Evolutionary conservation across 495 filamentous ascomycete genomes (phyloP).

Genomic region (Amorphotheca resinae): DNA sequence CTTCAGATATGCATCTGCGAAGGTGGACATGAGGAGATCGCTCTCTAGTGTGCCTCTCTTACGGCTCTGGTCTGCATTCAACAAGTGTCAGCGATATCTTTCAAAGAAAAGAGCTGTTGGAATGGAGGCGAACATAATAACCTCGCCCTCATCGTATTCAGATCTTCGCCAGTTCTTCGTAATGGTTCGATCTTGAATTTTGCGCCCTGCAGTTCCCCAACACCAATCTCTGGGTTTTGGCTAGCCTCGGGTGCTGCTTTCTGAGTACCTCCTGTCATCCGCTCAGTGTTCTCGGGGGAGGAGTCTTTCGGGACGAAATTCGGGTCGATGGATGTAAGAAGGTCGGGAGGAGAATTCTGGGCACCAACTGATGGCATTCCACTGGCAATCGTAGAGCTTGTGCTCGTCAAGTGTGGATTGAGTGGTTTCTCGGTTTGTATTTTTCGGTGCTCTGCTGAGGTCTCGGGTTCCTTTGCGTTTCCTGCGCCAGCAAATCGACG

Average conservation of each 20-base stretch:
- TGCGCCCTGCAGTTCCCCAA: slow-evolving; percentile 85
- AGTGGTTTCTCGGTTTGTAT: slow-evolving; percentile 40
- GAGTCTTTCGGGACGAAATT: slow-evolving; percentile 46
- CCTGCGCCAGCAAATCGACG: slow-evolving; percentile 13
- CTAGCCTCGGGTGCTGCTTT: slow-evolving; percentile 7
- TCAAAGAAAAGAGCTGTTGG: background rate
- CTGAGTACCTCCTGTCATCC: slow-evolving; percentile 18
- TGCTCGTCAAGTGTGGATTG: slow-evolving; percentile 53
- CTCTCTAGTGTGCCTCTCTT: slow-evolving; percentile 94
- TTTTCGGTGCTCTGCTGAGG: slow-evolving; percentile 35
- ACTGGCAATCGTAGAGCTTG: slow-evolving; percentile 49
- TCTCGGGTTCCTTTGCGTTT: slow-evolving; percentile 24
- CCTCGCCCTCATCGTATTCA: slow-evolving; percentile 70
- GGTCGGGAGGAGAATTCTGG: slow-evolving; percentile 46
- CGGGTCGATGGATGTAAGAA: slow-evolving; percentile 43
- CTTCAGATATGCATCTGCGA: slow-evolving; percentile 66
- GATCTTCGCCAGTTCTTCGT: slow-evolving; percentile 66
- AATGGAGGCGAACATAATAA: slow-evolving; percentile 64
- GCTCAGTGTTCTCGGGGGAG: slow-evolving; percentile 37
- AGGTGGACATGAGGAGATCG: slow-evolving; percentile 91
- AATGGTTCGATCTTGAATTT: slow-evolving; percentile 85
- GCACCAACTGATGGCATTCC: slow-evolving; percentile 47
- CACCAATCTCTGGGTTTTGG: slow-evolving; percentile 48
- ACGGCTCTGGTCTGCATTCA: slow-evolving; percentile 70
- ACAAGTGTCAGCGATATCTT: slow-evolving; percentile 1